phyloP scores from a whole-genome alignment of 257 asterid genomes.

The Cordia subcordata region DNA sequence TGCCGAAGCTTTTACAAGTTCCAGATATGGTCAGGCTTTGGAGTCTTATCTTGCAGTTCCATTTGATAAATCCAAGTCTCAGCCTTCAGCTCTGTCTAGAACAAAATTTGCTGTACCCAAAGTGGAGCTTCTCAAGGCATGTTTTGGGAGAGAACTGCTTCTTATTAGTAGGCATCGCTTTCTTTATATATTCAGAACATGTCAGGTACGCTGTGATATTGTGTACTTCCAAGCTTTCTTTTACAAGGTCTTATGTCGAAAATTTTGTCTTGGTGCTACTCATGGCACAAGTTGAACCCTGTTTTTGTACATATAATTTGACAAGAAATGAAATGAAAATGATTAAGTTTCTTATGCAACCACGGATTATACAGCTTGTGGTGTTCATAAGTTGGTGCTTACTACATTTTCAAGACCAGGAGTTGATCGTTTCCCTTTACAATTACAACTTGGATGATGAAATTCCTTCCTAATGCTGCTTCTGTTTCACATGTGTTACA shows the following conservation, averaged over 20 bases:
- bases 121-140: slow-evolving; percentile 73
- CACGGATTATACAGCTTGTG: no score
- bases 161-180: slow-evolving; percentile 64
- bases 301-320: neutral
- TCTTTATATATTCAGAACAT: slow-evolving; percentile 70
- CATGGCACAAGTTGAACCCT: neutral
- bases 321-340: no score
- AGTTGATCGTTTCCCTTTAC: no score
- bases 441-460: no score
- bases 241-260: neutral
- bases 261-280: neutral
- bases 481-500: slow-evolving; percentile 21
- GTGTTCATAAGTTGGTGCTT: no score
- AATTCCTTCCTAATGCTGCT: no score
- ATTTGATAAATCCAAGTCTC: slow-evolving; percentile 56
- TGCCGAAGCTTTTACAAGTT: slow-evolving; percentile 62
- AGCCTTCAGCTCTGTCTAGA: slow-evolving; percentile 59
- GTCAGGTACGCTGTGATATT: slow-evolving; percentile 46
- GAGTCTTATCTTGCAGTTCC: slow-evolving; percentile 40
- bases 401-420: no score
- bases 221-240: neutral
- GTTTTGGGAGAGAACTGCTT: slow-evolving; percentile 73
- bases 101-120: slow-evolving; percentile 57
- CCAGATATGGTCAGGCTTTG: slow-evolving; percentile 52
- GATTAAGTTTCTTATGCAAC: no score